Evolutionary conservation across 2,329 filamentous ascomycete species (phyloP).

Genomic region (Decorospora gaudefroyi): DNA sequence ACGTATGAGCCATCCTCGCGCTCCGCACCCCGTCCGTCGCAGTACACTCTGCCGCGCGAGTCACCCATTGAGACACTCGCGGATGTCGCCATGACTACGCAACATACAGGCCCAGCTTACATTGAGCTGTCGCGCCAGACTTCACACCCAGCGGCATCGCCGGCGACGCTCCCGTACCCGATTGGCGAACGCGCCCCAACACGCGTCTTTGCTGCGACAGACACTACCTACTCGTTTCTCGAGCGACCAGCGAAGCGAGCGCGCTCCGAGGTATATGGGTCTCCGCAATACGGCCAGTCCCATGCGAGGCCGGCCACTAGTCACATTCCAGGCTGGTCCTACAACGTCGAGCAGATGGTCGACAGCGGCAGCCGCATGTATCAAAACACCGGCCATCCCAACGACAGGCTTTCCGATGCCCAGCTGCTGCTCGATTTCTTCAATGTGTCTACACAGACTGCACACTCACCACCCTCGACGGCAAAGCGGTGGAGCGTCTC

Average conservation of each 20-base stretch:
- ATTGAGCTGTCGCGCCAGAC: conserved; percentile 29
- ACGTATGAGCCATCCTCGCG: conserved; percentile 23
- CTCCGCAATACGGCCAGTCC: conserved; percentile 45
- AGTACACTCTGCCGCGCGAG: conserved; percentile 32
- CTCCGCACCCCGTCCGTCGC: conserved; percentile 32
- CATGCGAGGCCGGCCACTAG: conserved; percentile 54
- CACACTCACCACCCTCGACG: conserved; percentile 33
- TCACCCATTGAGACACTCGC: conserved; percentile 53
- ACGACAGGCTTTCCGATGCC: conserved; percentile 50
- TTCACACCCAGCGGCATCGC: conserved; percentile 27
- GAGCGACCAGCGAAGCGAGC: conserved; percentile 64
- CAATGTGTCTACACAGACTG: conserved; percentile 36
- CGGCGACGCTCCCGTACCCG: conserved; percentile 24
- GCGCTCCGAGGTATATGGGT: conserved; percentile 61
- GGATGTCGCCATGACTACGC: conserved; percentile 46
- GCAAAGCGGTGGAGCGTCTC: conserved; percentile 40
- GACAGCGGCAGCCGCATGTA: conserved; percentile 43
- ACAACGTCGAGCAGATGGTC: conserved; percentile 48
- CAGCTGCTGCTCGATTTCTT: conserved; percentile 54
- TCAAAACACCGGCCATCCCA: conserved; percentile 40
- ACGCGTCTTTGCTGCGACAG: conserved; percentile 24
- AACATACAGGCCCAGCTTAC: conserved; percentile 46
- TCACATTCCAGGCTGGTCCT: conserved; percentile 49
- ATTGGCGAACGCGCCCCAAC: conserved; percentile 29
- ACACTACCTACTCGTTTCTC: conserved; percentile 22